These are phyloP conservation scores for Iberis pinnata DNA, from an alignment of 345 rosid genomes.

Conservation along the genomic window DNA sequence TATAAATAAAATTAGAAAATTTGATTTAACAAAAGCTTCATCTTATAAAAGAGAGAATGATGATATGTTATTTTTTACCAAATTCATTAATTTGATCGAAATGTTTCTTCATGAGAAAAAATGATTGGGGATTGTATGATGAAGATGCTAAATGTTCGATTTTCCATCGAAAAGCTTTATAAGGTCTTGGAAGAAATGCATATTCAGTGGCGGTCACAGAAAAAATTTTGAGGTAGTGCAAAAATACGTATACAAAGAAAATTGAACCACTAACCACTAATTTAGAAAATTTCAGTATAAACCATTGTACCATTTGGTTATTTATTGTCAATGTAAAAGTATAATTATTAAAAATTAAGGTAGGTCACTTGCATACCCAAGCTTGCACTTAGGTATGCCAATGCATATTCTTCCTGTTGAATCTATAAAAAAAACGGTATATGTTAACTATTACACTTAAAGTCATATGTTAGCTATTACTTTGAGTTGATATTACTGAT, in stretches of 20 bases:
- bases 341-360: too few species aligned
- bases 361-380: too few species aligned
- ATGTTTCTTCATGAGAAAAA: background rate
- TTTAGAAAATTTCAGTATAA: too few species aligned
- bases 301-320: too few species aligned
- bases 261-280: too few species aligned
- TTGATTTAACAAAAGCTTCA: background rate
- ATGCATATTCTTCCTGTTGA: too few species aligned
- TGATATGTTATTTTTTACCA: background rate
- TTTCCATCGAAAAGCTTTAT: slow-evolving; percentile 56
- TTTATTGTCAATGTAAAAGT: too few species aligned
- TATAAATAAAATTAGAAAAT: background rate
- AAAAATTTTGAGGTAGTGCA: too few species aligned
- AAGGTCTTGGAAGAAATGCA: slow-evolving; percentile 45
- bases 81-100: background rate
- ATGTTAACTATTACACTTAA: background rate
- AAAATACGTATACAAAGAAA: too few species aligned
- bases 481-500: background rate
- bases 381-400: too few species aligned
- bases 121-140: background rate
- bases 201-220: too few species aligned
- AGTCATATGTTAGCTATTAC: background rate
- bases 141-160: slow-evolving; percentile 38
- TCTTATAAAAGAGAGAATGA: background rate
- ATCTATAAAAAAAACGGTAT: too few species aligned